These are phyloP conservation scores for Chlamydomonas reinhardtii DNA, from an alignment of 163 green algal species.

Conservation along the genomic window DNA sequence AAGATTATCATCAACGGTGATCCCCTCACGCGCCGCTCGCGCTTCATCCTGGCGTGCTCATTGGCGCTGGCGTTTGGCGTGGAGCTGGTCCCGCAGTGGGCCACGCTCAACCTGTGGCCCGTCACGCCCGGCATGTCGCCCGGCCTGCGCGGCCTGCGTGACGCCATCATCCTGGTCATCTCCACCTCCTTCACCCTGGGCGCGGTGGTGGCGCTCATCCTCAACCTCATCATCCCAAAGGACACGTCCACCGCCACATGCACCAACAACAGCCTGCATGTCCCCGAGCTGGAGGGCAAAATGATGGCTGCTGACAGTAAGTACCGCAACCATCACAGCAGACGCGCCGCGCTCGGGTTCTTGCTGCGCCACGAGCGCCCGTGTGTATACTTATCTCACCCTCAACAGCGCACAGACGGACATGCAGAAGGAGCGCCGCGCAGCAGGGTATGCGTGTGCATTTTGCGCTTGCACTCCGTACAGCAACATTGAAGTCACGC, in stretches of 20 bases:
- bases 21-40: conserved; percentile 76
- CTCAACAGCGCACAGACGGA: no score
- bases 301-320: no score
- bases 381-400: no score
- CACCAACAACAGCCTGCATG: neutral
- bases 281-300: no score
- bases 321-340: no score
- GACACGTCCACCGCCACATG: conserved; percentile 18
- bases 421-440: no score
- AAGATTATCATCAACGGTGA: conserved; percentile 67
- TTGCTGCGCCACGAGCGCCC: no score
- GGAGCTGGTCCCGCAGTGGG: conserved; percentile 67
- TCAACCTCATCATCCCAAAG: conserved; percentile 69
- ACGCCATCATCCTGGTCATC: conserved; percentile 74
- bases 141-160: conserved; percentile 58
- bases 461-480: no score
- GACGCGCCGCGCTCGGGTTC: no score
- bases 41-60: conserved; percentile 84
- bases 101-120: conserved; percentile 73
- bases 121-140: conserved; percentile 23
- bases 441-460: no score
- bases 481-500: no score
- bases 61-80: conserved; percentile 82
- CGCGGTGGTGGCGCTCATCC: conserved; percentile 60
- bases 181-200: conserved; percentile 60